A percentile compares a stretch with the other conserved stretches of the same genome.
Conservation (phyloP, 2,329 filamentous ascomycete genomes). For the Intubia oerlemansii region DNA sequence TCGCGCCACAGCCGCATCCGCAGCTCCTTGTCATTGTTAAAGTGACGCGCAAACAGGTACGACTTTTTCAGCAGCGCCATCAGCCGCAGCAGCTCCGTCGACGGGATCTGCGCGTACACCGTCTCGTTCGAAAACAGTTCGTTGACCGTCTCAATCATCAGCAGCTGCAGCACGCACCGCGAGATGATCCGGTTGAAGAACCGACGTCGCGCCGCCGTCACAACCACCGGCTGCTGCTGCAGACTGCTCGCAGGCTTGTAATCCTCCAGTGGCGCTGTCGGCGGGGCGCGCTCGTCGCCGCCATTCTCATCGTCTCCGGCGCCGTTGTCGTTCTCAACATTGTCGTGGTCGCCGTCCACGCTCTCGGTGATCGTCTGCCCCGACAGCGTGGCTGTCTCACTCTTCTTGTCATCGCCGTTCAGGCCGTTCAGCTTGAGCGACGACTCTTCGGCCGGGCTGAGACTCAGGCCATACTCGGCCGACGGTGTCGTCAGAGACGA, state of each 20-base stretch:
- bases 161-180: constrained; percentile 84
- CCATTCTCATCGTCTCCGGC: constrained; percentile 8
- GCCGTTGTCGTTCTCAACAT: constrained; percentile 9
- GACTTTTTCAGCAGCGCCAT: constrained; percentile 92
- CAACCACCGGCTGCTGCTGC: constrained; percentile 75
- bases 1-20: constrained; percentile 88
- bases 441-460: constrained; percentile 28
- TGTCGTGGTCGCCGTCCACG: constrained; percentile 13
- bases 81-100: constrained; percentile 65
- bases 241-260: constrained; percentile 59
- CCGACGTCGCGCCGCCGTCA: constrained; percentile 76
- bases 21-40: constrained; percentile 94
- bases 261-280: constrained; percentile 47
- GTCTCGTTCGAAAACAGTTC: constrained; percentile 95
- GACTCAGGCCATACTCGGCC: constrained; percentile 23
- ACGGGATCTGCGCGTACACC: constrained; percentile 86
- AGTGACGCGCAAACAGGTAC: constrained; percentile 88
- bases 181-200: constrained; percentile 99
- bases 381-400: constrained; percentile 12
- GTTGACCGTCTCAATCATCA: constrained; percentile 99
- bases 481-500: too few relatives aligned
- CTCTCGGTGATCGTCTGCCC: constrained; percentile 11
- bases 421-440: constrained; percentile 29
- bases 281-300: constrained; percentile 4
- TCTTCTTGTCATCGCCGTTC: constrained; percentile 14